Evolutionary conservation across 1,284 basidiomycete species (phyloP), one percentile per base, ranked within the genome.

Genomic region (Termitomyces sp.): DNA sequence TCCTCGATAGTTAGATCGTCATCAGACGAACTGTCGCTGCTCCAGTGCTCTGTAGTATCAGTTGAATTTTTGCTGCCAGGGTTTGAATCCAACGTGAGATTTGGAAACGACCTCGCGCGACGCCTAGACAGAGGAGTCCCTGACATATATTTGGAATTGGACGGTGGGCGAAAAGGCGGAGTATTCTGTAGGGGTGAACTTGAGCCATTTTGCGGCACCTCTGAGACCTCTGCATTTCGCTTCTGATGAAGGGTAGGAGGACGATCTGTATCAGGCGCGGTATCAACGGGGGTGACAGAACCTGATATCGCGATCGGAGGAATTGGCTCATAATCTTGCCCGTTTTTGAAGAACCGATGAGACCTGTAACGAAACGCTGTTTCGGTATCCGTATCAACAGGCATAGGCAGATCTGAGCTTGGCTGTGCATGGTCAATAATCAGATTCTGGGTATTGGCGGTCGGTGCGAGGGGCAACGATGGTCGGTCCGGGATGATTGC

Each of bases 21-120:
- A 31, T 78, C 80, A 5, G 80, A 82, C 4, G 84, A 86, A 58
- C 79, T 84, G 62, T 87, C 84, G 53, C 79, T 86, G 57, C 83
- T 84, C 80, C 81, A 86, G 3, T 70, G 66, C 46, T 75, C 76
- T 11, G 64, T 60, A 40, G 55, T 58, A 28, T 69, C 70, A 9
- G 64, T 63, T 0, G 64, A 54, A 10, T 71, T 65, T 31, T 64
- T 68, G 44, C 60, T 62, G 19, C 59, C 60, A 8, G 58, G 58
- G 39, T 61, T 70, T 49, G 68, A 67, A 37, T 72, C 67, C 35
- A 70, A 64, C 16, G 77, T 64, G 31, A 83, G 61, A 5, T 72
- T 71, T 1, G 78, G 67, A 43, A 81, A 71, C 0, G 86, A 86
- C 57, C 68, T 75, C 19, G 72, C 72, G 28, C 78, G 72, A 42